phyloP scores from a whole-genome alignment of 208 protist genomes.

The Trypanosoma platydactyli region DNA sequence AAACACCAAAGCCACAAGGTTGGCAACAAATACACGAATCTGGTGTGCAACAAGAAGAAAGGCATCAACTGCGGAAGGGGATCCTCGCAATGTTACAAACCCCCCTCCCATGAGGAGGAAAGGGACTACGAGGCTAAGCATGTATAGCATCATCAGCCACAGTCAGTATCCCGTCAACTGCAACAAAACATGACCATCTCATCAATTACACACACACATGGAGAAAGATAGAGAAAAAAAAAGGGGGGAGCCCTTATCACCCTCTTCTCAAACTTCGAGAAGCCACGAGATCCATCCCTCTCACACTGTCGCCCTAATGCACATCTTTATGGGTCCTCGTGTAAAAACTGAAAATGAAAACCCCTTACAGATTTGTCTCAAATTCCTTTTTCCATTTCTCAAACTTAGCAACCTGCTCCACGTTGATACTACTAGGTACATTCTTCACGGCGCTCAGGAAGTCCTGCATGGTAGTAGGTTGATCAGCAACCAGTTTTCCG shows the following conservation, averaged over 20 bases:
- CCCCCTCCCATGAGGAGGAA: background rate
- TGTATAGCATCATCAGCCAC: too few species aligned
- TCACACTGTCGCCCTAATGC: background rate
- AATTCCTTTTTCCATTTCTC: constrained; percentile 90
- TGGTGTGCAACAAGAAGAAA: constrained; percentile 10
- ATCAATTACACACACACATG: too few species aligned
- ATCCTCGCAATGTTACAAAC: background rate
- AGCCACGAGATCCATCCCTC: too few species aligned
- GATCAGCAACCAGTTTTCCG: constrained; percentile 70
- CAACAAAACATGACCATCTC: too few species aligned
- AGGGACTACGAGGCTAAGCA: background rate
- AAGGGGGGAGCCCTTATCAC: too few species aligned
- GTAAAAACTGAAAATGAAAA: background rate
- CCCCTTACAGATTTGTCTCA: constrained; percentile 38
- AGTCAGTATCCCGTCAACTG: too few species aligned
- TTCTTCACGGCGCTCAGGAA: constrained; percentile 80
- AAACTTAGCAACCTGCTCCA: constrained; percentile 82
- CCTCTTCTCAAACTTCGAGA: too few species aligned
- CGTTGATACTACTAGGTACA: constrained; percentile 87
- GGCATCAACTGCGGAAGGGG: constrained; percentile 2
- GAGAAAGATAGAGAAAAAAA: too few species aligned
- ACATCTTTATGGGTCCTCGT: background rate
- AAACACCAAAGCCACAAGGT: background rate
- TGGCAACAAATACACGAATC: background rate
- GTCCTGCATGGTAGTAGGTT: constrained; percentile 85